Base-by-base conservation (phyloP, 768 basidiomycete species). In the Amanita fuliginea region DNA sequence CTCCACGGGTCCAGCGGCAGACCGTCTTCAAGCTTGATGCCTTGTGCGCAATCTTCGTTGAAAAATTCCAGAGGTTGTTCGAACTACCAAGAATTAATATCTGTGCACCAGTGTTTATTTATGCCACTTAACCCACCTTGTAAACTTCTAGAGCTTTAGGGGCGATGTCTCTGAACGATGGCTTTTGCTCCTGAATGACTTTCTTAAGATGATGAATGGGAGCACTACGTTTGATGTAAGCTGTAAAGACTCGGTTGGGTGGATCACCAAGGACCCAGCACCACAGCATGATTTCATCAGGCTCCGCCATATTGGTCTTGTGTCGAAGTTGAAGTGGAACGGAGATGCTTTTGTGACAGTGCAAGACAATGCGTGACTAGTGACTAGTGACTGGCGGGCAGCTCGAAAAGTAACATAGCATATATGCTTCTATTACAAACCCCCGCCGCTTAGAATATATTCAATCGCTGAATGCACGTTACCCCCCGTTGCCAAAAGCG, bases 381-480 rank as follows among this genome's bases (percentile, higher is more conserved):
- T n/a, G n/a, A n/a, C n/a, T n/a, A n/a, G n/a, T n/a, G n/a, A n/a
- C n/a, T n/a, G n/a, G n/a, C n/a, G n/a, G n/a, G n/a, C n/a, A n/a
- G n/a, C n/a, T n/a, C n/a, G n/a, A n/a, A n/a, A n/a, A n/a, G n/a
- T n/a, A n/a, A n/a, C n/a, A n/a, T 16, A 24, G 5, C 3, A 24
- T 8, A 35, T 7, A 14, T 7, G 18, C 39, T 16, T 21, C 49
- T 47, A n/a, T n/a, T n/a, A 84, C 59, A 86, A 36, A 32, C 88
- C 89, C 5, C 88, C 86, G 0, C 89, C 91, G 36, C 72, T 64
- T 50, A 97, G 73, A 55, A 97, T 93, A 60, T 95, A 91, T 66
- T 96, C 93, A 57, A 97, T 86, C 41, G 93, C 93, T 18, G 80
- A 75, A 61, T 96, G 80, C 14, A 96, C 89, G 57, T 92, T 93